Evolutionary conservation across 352 stramenopile genomes (phyloP).

Genomic region (Phytophthora colocasiae): DNA sequence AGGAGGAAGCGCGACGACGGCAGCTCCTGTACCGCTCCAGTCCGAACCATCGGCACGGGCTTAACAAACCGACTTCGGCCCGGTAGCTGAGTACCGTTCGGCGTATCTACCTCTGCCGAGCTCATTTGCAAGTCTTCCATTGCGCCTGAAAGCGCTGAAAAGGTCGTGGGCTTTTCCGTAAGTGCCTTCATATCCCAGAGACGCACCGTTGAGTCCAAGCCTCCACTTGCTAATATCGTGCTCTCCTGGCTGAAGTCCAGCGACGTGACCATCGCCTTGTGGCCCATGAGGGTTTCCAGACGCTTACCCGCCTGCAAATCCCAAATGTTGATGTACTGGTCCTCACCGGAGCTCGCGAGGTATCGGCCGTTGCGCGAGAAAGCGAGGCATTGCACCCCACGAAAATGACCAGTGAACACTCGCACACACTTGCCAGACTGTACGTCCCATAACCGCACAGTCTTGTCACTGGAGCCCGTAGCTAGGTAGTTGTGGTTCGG

Average conservation of each 20-base stretch:
- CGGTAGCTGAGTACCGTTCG: constrained; percentile 23
- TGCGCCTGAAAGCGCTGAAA: constrained; percentile 31
- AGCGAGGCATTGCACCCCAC: constrained; percentile 87
- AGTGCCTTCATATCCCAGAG: constrained; percentile 89
- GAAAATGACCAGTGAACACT: constrained; percentile 92
- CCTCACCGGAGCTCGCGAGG: constrained; percentile 85
- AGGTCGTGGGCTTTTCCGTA: constrained; percentile 54
- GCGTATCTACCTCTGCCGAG: constrained; percentile 13
- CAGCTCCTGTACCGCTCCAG: constrained; percentile 58
- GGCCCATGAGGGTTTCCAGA: constrained; percentile 84
- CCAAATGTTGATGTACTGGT: constrained; percentile 94
- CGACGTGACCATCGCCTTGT: constrained; percentile 78
- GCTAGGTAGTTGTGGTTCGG: constrained; percentile 97
- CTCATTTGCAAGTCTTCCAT: constrained; percentile 50
- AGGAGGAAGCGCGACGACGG: constrained; percentile 79
- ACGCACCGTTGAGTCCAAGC: constrained; percentile 81
- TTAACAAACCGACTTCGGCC: constrained; percentile 52
- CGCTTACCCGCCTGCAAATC: constrained; percentile 91
- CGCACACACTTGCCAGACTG: constrained; percentile 93
- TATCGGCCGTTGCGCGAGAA: constrained; percentile 93
- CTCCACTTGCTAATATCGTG: constrained; percentile 74
- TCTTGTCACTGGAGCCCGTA: constrained; percentile 95
- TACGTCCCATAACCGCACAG: constrained; percentile 95
- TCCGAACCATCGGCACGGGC: constrained; percentile 64
- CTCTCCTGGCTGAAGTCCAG: constrained; percentile 85